These are phyloP conservation scores for Candida vaughaniae DNA, from an alignment of 805 yeast genomes.

Conservation along the genomic window DNA sequence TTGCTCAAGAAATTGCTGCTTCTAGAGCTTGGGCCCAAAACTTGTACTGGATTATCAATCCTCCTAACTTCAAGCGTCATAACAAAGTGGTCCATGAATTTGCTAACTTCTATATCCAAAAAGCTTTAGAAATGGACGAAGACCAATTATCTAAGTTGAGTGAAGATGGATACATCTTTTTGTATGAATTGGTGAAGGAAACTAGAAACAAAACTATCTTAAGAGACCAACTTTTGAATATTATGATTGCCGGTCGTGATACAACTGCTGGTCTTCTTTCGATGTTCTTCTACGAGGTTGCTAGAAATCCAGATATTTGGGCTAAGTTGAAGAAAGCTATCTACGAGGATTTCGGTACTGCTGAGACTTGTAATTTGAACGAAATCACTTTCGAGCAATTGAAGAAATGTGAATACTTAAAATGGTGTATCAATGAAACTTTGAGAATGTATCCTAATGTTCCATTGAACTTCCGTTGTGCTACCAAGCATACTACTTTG, in stretches of 20 bases:
- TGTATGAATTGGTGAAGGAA: conserved; percentile 40
- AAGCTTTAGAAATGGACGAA: conserved; percentile 26
- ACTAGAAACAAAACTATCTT: conserved; percentile 36
- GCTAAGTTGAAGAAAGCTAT: conserved; percentile 27
- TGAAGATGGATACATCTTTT: conserved; percentile 34
- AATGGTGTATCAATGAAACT: conserved; percentile 29
- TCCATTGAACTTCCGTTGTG: conserved; percentile 31
- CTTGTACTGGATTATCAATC: conserved; percentile 23
- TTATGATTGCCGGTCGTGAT: conserved; percentile 40
- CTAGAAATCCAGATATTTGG: conserved; percentile 31
- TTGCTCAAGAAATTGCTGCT: conserved; percentile 31
- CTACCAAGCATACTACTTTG: conserved; percentile 31
- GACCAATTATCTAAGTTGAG: conserved; percentile 28
- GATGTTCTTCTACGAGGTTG: conserved; percentile 29
- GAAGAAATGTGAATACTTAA: conserved; percentile 34
- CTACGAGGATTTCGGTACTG: conserved; percentile 24
- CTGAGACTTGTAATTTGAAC: conserved; percentile 20
- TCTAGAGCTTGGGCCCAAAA: conserved; percentile 30
- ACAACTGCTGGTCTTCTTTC: conserved; percentile 38
- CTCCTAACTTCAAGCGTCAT: conserved; percentile 29
- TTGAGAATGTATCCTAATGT: conserved; percentile 37
- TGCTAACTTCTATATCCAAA: conserved; percentile 29
- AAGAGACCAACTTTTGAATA: conserved; percentile 41
- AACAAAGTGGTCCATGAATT: conserved; percentile 31
- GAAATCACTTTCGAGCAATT: conserved; percentile 32